phyloP scores from a whole-genome alignment of 2,329 filamentous ascomycete genomes.

The Rutstroemia sp. region DNA sequence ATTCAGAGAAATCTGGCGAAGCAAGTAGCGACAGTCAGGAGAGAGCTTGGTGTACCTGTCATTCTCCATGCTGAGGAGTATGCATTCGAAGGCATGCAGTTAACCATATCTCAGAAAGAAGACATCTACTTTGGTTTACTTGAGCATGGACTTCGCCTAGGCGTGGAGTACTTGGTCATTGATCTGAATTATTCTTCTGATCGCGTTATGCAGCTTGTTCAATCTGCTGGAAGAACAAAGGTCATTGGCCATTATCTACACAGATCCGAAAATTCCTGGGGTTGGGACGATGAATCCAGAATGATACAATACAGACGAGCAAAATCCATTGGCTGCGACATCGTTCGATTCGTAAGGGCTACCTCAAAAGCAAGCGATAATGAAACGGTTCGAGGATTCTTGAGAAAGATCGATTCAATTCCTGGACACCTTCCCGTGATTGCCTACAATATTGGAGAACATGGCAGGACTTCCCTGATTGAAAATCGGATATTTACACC shows the following conservation, averaged over 20 bases:
- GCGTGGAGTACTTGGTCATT: slow-evolving; percentile 57
- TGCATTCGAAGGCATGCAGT: slow-evolving; percentile 21
- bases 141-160: slow-evolving; percentile 56
- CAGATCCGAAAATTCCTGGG: slow-evolving; percentile 26
- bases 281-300: slow-evolving; percentile 44
- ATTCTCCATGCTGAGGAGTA: slow-evolving; percentile 50
- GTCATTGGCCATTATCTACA: slow-evolving; percentile 44
- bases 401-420: slow-evolving; percentile 22
- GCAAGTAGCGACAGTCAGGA: slow-evolving; percentile 49
- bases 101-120: slow-evolving; percentile 21
- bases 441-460: slow-evolving; percentile 47
- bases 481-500: slow-evolving; percentile 51
- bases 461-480: slow-evolving; percentile 46
- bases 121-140: slow-evolving; percentile 48
- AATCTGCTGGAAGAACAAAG: slow-evolving; percentile 42
- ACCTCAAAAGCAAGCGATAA: slow-evolving; percentile 44
- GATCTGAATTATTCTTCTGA: slow-evolving; percentile 48
- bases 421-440: slow-evolving; percentile 33
- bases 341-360: slow-evolving; percentile 47
- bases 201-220: slow-evolving; percentile 37
- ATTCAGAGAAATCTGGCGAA: slow-evolving; percentile 43
- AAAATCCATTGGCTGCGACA: slow-evolving; percentile 43
- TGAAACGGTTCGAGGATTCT: slow-evolving; percentile 28
- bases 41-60: slow-evolving; percentile 48
- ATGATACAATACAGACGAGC: slow-evolving; percentile 43